These are phyloP conservation scores for Dendrobium officinale DNA, from an alignment of 106 monocot species.

Conservation along the genomic window DNA sequence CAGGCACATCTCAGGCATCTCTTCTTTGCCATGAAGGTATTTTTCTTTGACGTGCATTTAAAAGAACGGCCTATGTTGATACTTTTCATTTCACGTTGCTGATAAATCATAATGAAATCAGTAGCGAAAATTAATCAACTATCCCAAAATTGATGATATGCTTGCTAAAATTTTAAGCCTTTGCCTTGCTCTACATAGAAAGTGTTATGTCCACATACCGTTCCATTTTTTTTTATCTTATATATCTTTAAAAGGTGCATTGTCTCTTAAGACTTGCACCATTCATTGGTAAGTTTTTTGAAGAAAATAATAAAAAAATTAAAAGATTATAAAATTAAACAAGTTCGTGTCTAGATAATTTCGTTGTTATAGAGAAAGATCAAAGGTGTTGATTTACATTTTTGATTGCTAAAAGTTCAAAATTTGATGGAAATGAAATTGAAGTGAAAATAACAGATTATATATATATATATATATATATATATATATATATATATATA, in stretches of 20 bases:
- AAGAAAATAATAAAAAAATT: background rate
- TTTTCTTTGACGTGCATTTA: background rate
- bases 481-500: too few species aligned
- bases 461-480: background rate
- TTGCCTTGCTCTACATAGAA: too few species aligned
- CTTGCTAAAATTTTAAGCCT: too few species aligned
- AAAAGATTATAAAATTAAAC: too few species aligned
- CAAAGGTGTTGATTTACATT: background rate
- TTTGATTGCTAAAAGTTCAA: background rate
- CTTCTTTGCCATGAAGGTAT: constrained; percentile 94
- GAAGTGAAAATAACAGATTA: background rate
- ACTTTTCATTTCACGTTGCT: background rate
- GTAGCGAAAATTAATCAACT: background rate
- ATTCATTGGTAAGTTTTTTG: background rate
- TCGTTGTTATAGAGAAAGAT: background rate
- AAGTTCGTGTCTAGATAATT: too few species aligned
- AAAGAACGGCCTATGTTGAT: background rate
- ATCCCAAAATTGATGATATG: background rate
- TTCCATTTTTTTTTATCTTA: too few species aligned
- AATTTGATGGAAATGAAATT: background rate
- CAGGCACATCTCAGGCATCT: constrained; percentile 74
- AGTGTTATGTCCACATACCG: too few species aligned
- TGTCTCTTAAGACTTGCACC: background rate
- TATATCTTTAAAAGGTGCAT: background rate
- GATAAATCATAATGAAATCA: background rate